Conservation (phyloP, 306 rosid species). For the Fragaria ananassa region DNA sequence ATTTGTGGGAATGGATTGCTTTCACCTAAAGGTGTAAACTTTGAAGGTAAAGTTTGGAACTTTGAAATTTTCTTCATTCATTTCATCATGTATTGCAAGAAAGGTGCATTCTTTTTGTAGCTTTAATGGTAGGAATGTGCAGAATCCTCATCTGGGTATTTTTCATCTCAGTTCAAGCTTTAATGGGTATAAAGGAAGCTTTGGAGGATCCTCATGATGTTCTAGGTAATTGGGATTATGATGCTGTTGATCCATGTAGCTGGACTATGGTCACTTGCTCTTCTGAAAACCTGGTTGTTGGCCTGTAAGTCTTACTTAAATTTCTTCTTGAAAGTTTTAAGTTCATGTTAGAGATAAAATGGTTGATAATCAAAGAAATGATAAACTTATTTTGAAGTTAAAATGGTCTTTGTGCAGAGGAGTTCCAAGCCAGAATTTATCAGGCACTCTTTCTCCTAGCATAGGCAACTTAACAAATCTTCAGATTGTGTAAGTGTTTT, state of each 20-base stretch:
- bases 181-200: constrained; percentile 69
- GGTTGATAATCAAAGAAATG: background rate
- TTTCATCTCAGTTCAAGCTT: constrained; percentile 71
- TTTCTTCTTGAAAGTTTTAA: background rate
- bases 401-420: constrained; percentile 63
- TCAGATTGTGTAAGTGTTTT: constrained; percentile 78
- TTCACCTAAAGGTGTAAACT: constrained; percentile 95
- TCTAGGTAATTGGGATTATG: constrained; percentile 87
- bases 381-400: background rate
- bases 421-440: constrained; percentile 88
- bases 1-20: constrained; percentile 60
- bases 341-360: constrained; percentile 1
- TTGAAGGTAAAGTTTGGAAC: constrained; percentile 60
- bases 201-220: constrained; percentile 91
- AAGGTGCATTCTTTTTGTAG: background rate
- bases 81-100: constrained; percentile 1
- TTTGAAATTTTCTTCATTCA: background rate
- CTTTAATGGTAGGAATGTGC: constrained; percentile 1
- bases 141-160: constrained; percentile 33
- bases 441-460: constrained; percentile 88
- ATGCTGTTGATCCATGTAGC: constrained; percentile 99
- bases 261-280: constrained; percentile 99
- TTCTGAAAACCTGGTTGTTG: constrained; percentile 71
- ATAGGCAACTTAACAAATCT: constrained; percentile 95
- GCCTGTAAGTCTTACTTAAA: constrained; percentile 55